Conservation (phyloP, 2,329 filamentous ascomycete species). For the Monosporascus sp. region DNA sequence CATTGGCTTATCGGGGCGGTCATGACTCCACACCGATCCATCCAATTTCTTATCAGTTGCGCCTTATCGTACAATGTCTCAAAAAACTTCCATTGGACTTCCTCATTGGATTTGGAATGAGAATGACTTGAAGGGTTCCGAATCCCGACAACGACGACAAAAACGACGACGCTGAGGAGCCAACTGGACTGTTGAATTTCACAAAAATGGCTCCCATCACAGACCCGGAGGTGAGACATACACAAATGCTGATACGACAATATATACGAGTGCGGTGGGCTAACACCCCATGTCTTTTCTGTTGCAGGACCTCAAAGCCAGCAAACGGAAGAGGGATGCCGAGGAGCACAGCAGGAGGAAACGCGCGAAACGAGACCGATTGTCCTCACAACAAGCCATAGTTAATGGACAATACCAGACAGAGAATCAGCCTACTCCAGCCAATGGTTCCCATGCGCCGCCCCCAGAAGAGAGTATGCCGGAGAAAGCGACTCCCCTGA, state of each 20-base stretch:
- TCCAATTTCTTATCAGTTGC: slow-evolving; percentile 18
- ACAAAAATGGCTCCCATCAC: slow-evolving; percentile 19
- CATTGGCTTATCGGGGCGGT: too few relatives aligned
- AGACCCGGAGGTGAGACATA: slow-evolving; percentile 18
- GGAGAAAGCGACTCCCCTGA: neutral
- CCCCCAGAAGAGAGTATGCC: neutral
- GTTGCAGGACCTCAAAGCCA: slow-evolving; percentile 30
- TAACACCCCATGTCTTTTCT: slow-evolving; percentile 1
- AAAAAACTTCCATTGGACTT: slow-evolving; percentile 15
- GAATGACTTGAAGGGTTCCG: too few relatives aligned
- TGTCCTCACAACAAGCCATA: slow-evolving; percentile 8
- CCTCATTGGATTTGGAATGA: slow-evolving; percentile 13
- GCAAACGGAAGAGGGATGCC: slow-evolving; percentile 44
- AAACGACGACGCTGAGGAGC: too few relatives aligned
- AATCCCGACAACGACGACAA: too few relatives aligned
- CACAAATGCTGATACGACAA: slow-evolving; percentile 3
- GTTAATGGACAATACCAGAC: slow-evolving; percentile 4
- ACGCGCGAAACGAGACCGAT: slow-evolving; percentile 33
- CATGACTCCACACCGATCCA: too few relatives aligned
- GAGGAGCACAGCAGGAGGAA: slow-evolving; percentile 36
- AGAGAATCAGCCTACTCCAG: slow-evolving; percentile 5
- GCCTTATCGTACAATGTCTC: slow-evolving; percentile 20
- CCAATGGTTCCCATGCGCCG: slow-evolving; percentile 6
- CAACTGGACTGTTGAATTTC: too few relatives aligned
- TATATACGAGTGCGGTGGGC: too few relatives aligned